phyloP scores from a whole-genome alignment of 371 early-diverging fungal genomes.

The Lichtheimia ornata region DNA sequence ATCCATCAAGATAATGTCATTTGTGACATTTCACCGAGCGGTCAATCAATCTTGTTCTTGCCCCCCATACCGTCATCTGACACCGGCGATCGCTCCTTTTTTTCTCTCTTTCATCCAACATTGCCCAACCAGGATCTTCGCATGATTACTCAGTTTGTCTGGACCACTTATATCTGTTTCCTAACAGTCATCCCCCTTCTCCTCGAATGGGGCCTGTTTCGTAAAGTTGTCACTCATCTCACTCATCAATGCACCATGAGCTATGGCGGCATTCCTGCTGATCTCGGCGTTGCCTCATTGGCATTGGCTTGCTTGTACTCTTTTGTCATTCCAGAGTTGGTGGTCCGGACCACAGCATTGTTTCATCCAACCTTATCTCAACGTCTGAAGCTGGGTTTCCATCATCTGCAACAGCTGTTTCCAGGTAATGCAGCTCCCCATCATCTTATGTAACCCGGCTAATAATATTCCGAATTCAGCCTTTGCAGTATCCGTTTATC shows the following conservation, averaged over 20 bases:
- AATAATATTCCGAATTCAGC: not conserved
- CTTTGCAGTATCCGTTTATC: not conserved
- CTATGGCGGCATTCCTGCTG: slow-evolving; percentile 5
- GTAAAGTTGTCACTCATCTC: slow-evolving; percentile 8
- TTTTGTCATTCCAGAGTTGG: slow-evolving; percentile 8
- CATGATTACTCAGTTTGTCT: not conserved
- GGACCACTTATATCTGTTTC: slow-evolving; percentile 2
- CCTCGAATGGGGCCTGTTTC: slow-evolving; percentile 15
- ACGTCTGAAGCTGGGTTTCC: slow-evolving; percentile 1
- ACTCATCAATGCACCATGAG: not conserved
- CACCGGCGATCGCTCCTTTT: not conserved
- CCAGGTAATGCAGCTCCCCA: slow-evolving; percentile 14
- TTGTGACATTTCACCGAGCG: not conserved
- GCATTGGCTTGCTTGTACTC: slow-evolving; percentile 1
- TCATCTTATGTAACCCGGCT: too few relatives aligned
- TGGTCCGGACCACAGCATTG: not conserved
- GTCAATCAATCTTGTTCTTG: not conserved
- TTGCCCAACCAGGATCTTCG: not conserved
- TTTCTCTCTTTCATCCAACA: not conserved
- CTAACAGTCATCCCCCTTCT: slow-evolving; percentile 3
- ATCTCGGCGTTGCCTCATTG: slow-evolving; percentile 4
- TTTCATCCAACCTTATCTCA: not conserved
- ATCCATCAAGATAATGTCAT: too few relatives aligned
- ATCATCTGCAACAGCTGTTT: slow-evolving; percentile 10
- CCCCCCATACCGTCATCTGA: too few relatives aligned